A percentile compares a stretch with the other conserved stretches of the same genome.
phyloP scores from a whole-genome alignment of 352 stramenopile genomes.

The Pythium biforme region DNA sequence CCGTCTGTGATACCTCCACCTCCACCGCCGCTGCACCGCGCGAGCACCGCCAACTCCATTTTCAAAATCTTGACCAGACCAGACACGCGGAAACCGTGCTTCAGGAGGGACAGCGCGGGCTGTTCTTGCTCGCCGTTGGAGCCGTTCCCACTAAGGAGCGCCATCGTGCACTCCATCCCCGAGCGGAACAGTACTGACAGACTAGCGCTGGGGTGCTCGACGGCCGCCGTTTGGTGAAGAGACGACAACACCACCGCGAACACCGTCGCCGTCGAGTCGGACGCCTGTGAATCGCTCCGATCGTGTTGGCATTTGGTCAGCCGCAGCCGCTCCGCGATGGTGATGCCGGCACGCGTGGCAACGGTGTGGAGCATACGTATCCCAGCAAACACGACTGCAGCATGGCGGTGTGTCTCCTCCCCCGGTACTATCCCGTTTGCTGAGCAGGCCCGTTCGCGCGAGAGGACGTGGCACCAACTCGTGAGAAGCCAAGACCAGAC shows the following conservation, averaged over 20 bases:
- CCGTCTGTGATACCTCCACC: too few species aligned
- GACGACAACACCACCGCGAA: not conserved
- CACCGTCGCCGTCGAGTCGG: not conserved
- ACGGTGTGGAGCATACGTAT: not conserved
- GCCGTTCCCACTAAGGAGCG: not conserved
- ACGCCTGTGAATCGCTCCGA: not conserved
- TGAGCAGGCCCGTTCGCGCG: not conserved
- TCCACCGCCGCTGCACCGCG: not conserved
- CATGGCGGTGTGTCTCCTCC: not conserved
- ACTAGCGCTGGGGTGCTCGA: not conserved
- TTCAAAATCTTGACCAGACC: not conserved
- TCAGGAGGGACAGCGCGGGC: not conserved
- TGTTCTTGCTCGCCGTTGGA: not conserved
- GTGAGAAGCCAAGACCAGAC: conserved; percentile 19
- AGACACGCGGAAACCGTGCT: not conserved
- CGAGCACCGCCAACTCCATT: not conserved
- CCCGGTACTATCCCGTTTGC: too few species aligned
- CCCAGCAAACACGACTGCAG: not conserved
- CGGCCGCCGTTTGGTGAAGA: not conserved
- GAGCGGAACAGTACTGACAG: not conserved
- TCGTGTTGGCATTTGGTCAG: not conserved
- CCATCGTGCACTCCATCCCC: not conserved
- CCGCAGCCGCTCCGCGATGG: not conserved
- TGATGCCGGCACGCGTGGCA: not conserved
- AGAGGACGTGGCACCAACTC: conserved; percentile 7